phyloP scores from a whole-genome alignment of 2,329 filamentous ascomycete species.

The Aspergillus sergii region DNA sequence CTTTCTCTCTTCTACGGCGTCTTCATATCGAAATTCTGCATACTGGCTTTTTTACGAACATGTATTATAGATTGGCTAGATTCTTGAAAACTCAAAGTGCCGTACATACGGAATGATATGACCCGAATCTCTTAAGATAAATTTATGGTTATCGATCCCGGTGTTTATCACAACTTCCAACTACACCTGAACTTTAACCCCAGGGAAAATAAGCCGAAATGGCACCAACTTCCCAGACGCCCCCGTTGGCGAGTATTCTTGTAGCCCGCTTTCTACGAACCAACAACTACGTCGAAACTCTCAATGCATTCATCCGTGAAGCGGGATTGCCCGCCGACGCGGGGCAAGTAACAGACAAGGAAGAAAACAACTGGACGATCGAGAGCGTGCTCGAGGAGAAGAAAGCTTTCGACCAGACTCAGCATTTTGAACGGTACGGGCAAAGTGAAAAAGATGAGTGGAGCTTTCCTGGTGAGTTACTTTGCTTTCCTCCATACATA shows the following conservation, averaged over 20 bases:
- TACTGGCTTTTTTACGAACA: neutral
- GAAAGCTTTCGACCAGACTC: slow-evolving; percentile 57
- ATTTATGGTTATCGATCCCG: neutral
- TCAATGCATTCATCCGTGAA: slow-evolving; percentile 60
- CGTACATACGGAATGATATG: slow-evolving; percentile 1
- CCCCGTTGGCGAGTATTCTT: slow-evolving; percentile 35
- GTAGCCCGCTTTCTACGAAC: slow-evolving; percentile 48
- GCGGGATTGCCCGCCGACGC: slow-evolving; percentile 56
- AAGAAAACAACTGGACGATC: slow-evolving; percentile 53
- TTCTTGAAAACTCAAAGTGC: neutral
- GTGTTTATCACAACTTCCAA: slow-evolving; percentile 1
- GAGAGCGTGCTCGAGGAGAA: slow-evolving; percentile 65
- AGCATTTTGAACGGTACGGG: slow-evolving; percentile 59
- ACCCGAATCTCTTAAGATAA: neutral
- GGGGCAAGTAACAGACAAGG: slow-evolving; percentile 38
- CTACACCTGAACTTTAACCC: neutral
- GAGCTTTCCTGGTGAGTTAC: slow-evolving; percentile 46
- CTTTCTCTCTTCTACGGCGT: neutral
- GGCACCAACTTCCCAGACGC: slow-evolving; percentile 9
- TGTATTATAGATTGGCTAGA: neutral
- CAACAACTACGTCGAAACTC: slow-evolving; percentile 53
- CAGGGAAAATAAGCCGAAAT: slow-evolving; percentile 9
- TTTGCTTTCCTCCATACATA: neutral
- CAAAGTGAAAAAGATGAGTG: slow-evolving; percentile 47
- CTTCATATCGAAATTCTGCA: neutral